These are phyloP conservation scores for Blastobotrys malaysiensis DNA, from an alignment of 1,139 yeast genomes.

Conservation along the genomic window DNA sequence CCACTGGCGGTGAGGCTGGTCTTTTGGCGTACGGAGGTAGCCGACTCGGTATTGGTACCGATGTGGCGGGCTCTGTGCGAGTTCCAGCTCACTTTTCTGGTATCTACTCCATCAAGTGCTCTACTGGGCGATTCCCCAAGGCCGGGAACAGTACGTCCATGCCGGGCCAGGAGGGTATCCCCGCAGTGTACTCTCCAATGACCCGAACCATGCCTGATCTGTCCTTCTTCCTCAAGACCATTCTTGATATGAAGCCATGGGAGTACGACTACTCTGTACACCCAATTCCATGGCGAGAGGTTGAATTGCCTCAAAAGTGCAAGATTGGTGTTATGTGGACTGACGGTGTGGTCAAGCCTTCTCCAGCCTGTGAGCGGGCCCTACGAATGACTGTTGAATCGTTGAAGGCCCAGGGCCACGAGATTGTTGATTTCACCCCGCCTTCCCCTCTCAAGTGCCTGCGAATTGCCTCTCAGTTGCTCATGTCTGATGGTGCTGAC, in stretches of 20 bases:
- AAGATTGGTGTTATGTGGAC: conserved; percentile 44
- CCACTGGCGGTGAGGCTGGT: conserved; percentile 48
- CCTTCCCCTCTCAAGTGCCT: conserved; percentile 38
- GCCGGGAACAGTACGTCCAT: conserved; percentile 47
- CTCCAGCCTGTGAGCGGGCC: conserved; percentile 61
- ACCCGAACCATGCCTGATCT: conserved; percentile 58
- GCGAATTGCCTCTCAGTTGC: conserved; percentile 36
- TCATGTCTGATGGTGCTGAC: conserved; percentile 33
- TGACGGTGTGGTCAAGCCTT: conserved; percentile 45
- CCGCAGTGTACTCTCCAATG: conserved; percentile 55
- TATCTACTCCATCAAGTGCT: conserved; percentile 44
- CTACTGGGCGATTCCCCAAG: conserved; percentile 48
- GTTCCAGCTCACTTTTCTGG: conserved; percentile 47
- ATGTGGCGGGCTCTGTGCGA: conserved; percentile 56
- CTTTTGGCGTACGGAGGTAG: conserved; percentile 45
- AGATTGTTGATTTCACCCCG: conserved; percentile 53
- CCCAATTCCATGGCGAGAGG: conserved; percentile 58
- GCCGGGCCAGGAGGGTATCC: conserved; percentile 50
- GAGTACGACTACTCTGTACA: conserved; percentile 49
- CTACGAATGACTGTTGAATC: conserved; percentile 43
- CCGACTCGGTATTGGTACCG: conserved; percentile 50
- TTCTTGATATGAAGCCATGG: conserved; percentile 63
- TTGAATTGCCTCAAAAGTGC: conserved; percentile 42
- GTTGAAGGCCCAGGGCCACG: conserved; percentile 50
- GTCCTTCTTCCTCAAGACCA: conserved; percentile 52